phyloP scores from a whole-genome alignment of 495 filamentous ascomycete genomes.

The Penicillium roqueforti region DNA sequence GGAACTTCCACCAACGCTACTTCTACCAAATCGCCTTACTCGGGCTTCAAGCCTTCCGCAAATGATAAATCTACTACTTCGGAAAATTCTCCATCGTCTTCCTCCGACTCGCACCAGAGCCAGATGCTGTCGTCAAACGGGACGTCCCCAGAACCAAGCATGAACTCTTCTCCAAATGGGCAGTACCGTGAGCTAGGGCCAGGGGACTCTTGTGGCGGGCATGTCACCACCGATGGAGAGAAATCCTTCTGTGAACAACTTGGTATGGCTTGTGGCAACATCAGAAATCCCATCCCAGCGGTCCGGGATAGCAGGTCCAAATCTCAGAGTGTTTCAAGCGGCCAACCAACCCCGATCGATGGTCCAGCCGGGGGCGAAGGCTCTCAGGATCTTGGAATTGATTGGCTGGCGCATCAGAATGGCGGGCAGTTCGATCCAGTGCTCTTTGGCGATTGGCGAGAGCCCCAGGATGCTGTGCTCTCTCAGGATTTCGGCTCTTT shows the following conservation, averaged over 20 bases:
- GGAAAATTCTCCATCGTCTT: constrained; percentile 51
- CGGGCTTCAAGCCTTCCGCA: constrained; percentile 23
- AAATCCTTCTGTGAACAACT: constrained; percentile 64
- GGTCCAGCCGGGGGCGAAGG: constrained; percentile 21
- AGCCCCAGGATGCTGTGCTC: constrained; percentile 72
- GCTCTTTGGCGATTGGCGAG: constrained; percentile 89
- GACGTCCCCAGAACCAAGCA: constrained; percentile 66
- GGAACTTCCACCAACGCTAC: constrained; percentile 16
- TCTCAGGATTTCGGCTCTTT: constrained; percentile 70
- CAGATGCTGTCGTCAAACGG: constrained; percentile 74
- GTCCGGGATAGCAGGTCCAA: constrained; percentile 29
- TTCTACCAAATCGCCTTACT: constrained; percentile 13
- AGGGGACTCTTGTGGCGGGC: constrained; percentile 21
- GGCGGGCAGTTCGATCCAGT: constrained; percentile 86
- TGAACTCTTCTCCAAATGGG: constrained; percentile 49
- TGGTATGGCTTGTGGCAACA: constrained; percentile 68
- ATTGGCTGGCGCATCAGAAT: constrained; percentile 81
- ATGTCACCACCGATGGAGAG: constrained; percentile 50
- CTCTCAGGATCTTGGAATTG: constrained; percentile 45
- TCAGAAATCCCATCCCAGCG: constrained; percentile 62
- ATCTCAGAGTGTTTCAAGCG: constrained; percentile 27
- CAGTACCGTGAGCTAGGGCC: constrained; percentile 52
- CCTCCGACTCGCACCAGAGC: constrained; percentile 57
- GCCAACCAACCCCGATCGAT: constrained; percentile 19
- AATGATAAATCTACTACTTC: constrained; percentile 47